Evolutionary conservation across 2,329 filamentous ascomycete species (phyloP), one percentile per base, ranked within the genome.

Genomic region (Rhexocercosporidium sp.): DNA sequence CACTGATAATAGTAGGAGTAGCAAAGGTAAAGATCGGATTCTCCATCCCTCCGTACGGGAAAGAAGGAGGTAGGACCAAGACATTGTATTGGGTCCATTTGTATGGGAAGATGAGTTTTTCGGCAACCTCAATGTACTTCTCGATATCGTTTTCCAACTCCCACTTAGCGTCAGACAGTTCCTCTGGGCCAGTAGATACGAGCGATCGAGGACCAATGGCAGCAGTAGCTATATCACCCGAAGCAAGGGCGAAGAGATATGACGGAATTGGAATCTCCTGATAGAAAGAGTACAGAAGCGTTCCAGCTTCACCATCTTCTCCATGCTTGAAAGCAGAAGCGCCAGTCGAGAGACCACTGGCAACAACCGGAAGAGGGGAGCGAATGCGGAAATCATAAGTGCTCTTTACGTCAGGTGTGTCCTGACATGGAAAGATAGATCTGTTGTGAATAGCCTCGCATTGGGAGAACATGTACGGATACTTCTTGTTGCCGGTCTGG

Each of bases 381-480:
- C 89, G 90, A 76, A 99, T 91, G 75, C 90, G 92, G 83, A 97
- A 97, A 70, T 90, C 89, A 80, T 94, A 94, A 1, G 94, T 96
- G n/a, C 92, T 94, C 83, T 99, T 99, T 75, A 97, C 92, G 78
- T 97, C 95, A 3, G 96, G 96, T 0, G 96, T 98, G 77, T 99
- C 96, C 82, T 98, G 95, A 80, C 95, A 98, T 7, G 96, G 96
- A 79, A 98, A 97, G 69, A 98, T 87, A 57, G 94, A 97, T 68
- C 96, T 90, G 51, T 93, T 93, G 76, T 98, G 94, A 76, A 97
- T 98, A 63, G 95, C 94, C 83, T 99, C 95, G 79, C 94, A 97
- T 82, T 98, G 96, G 53, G 93, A 96, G 83, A 98, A 98, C 90
- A 98, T 95, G 81, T 97, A 98, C 0, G 95, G 95, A 73, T 96